Evolutionary conservation across 2,329 filamentous ascomycete genomes (phyloP), one percentile per base, ranked within the genome.

Genomic region (Nemania serpens): DNA sequence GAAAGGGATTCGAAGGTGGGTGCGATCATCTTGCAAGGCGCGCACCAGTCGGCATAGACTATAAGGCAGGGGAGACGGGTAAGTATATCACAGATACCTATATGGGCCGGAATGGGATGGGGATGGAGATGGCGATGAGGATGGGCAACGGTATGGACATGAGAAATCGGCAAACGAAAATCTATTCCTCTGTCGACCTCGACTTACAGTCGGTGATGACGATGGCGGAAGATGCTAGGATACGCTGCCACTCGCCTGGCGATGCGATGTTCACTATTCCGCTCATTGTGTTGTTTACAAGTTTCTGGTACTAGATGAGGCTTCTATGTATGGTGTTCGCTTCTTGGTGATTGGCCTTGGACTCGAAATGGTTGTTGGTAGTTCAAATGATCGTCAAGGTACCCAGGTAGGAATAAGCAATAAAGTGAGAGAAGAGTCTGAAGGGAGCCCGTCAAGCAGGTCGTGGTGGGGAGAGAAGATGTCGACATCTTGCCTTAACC

Each of bases 11-110:
- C 91, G 76, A 96, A 98, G 59, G 91, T 86, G 18, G 94, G 94
- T 51, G 91, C 91, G 67, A 98, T 96, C 74, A 89, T 86, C 79
- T 96, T 96, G 85, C 93, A 97, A 72, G 94, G 93, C 58, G 89
- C 90, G 76, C 93, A 98, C 91, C 92, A 97, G 78, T 96, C 91
- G 75, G 94, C 94, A 74, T 95, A 96, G 83, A 97, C 92, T 96
- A 43, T 1, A 13, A 11, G 10, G 22, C 15, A 12, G 42, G 54
- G 29, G 61, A 39, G 36, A 39, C 11, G 11, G 11, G 36, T n/a
- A n/a, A 39, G 36, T n/a, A 39, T 5, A 3, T 39, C 4, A 39
- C 36, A 10, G 15, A 5, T n/a, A 39, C 12, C 34, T 6, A 12
- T 12, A 39, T 39, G 36, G 36, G 36, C 2, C 4, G 36, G 11